phyloP scores from a whole-genome alignment of 768 basidiomycete species.

The Trametes punicea region DNA sequence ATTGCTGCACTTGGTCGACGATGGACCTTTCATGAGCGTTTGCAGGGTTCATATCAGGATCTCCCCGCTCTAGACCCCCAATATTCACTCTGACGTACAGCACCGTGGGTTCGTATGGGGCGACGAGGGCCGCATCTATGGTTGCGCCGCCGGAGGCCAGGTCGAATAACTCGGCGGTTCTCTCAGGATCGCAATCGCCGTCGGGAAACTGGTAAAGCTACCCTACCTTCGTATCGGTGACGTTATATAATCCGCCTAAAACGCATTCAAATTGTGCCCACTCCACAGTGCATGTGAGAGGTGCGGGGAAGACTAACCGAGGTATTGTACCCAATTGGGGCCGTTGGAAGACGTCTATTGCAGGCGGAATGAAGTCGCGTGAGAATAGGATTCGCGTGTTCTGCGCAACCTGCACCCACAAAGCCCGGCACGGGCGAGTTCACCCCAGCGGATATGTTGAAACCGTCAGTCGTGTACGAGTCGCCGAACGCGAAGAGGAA shows the following conservation, averaged over 20 bases:
- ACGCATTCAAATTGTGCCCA: not conserved
- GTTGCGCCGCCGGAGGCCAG: constrained; percentile 38
- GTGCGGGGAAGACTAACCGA: constrained; percentile 35
- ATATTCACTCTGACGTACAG: constrained; percentile 25
- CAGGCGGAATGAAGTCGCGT: constrained; percentile 5
- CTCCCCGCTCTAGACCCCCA: not conserved
- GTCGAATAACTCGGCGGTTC: constrained; percentile 30
- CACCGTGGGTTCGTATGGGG: constrained; percentile 35
- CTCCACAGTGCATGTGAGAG: not conserved
- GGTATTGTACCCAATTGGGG: constrained; percentile 57
- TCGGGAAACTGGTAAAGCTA: constrained; percentile 2
- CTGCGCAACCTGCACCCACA: constrained; percentile 33
- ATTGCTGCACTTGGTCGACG: constrained; percentile 35
- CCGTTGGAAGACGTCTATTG: constrained; percentile 56
- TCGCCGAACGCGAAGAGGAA: constrained; percentile 63
- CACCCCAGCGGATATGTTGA: constrained; percentile 55
- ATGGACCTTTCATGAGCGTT: constrained; percentile 27
- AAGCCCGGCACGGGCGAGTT: constrained; percentile 48
- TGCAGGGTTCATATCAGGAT: not conserved
- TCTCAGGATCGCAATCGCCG: constrained; percentile 10
- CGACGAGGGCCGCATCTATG: constrained; percentile 37
- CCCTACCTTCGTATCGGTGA: constrained; percentile 47
- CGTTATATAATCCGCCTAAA: constrained; percentile 51
- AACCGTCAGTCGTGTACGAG: constrained; percentile 59
- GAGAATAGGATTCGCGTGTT: constrained; percentile 1